These are phyloP conservation scores for Evansstolkia leycettana DNA, from an alignment of 495 filamentous ascomycete species.

Conservation along the genomic window DNA sequence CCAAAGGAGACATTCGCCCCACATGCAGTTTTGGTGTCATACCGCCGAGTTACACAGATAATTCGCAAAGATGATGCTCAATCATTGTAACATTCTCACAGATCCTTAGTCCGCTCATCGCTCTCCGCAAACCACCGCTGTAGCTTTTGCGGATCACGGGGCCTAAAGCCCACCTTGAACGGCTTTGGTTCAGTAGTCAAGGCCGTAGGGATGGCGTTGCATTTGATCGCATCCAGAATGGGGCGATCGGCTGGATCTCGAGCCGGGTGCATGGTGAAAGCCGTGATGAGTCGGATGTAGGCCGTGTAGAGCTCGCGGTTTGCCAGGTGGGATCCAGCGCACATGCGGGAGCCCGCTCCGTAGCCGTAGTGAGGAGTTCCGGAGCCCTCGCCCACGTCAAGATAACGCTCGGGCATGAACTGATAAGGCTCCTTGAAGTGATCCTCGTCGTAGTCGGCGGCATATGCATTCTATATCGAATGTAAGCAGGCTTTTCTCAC, in stretches of 20 bases:
- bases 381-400: constrained; percentile 39
- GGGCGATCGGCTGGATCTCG: constrained; percentile 31
- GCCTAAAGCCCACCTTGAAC: constrained; percentile 46
- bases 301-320: constrained; percentile 59
- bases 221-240: constrained; percentile 47
- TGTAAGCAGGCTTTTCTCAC: constrained; percentile 1
- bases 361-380: constrained; percentile 62
- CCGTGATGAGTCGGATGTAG: constrained; percentile 54
- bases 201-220: constrained; percentile 50
- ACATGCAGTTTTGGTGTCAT: no score
- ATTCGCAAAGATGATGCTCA: no score
- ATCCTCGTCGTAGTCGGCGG: constrained; percentile 52
- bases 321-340: constrained; percentile 56
- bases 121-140: constrained; percentile 42
- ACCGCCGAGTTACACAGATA: no score
- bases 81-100: no score
- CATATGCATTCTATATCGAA: constrained; percentile 46
- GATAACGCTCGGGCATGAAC: constrained; percentile 54
- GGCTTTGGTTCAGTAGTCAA: constrained; percentile 59
- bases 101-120: constrained; percentile 44
- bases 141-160: constrained; percentile 31
- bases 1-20: no score
- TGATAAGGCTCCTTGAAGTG: constrained; percentile 49
- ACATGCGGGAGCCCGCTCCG: constrained; percentile 60
- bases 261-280: constrained; percentile 42